Evolutionary conservation across 2,329 filamentous ascomycete genomes (phyloP).

Genomic region (Chaetomium olivaceum): DNA sequence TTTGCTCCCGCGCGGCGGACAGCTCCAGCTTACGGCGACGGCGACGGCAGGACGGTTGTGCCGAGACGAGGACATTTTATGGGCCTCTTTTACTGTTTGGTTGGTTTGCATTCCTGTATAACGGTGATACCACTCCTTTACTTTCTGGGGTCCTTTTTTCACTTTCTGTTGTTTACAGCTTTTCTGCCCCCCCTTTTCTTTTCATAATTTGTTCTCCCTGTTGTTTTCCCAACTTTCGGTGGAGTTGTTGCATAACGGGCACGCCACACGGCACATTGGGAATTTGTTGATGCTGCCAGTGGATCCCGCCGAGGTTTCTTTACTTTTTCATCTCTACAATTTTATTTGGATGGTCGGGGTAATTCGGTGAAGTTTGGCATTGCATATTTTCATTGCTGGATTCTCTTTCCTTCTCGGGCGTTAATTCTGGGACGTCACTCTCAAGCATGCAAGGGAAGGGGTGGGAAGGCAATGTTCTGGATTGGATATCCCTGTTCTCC

Average conservation of each 20-base stretch:
- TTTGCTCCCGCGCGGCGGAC: not conserved
- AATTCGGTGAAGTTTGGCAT: not conserved
- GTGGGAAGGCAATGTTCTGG: slow-evolving; percentile 9
- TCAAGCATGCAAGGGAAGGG: slow-evolving; percentile 2
- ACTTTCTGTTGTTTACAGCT: not conserved
- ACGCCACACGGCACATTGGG: slow-evolving; percentile 1
- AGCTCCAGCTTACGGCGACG: not conserved
- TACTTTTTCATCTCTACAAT: not conserved
- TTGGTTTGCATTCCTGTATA: slow-evolving; percentile 18
- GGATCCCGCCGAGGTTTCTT: not conserved
- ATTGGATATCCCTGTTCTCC: not conserved
- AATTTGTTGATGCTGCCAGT: slow-evolving; percentile 1
- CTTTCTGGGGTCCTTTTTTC: not conserved
- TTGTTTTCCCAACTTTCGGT: slow-evolving; percentile 3
- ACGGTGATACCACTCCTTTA: slow-evolving; percentile 19
- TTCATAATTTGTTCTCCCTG: slow-evolving; percentile 1
- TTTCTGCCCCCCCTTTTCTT: slow-evolving; percentile 10
- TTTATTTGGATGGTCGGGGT: not conserved
- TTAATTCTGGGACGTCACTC: not conserved
- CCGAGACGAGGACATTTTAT: too few relatives aligned
- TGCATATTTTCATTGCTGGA: not conserved
- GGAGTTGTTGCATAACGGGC: slow-evolving; percentile 23
- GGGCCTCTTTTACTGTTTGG: not conserved
- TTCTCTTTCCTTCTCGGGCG: not conserved
- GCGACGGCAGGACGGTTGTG: not conserved